Base-by-base conservation (phyloP, 2,329 filamentous ascomycete species). In the Metarhizium rileyi region DNA sequence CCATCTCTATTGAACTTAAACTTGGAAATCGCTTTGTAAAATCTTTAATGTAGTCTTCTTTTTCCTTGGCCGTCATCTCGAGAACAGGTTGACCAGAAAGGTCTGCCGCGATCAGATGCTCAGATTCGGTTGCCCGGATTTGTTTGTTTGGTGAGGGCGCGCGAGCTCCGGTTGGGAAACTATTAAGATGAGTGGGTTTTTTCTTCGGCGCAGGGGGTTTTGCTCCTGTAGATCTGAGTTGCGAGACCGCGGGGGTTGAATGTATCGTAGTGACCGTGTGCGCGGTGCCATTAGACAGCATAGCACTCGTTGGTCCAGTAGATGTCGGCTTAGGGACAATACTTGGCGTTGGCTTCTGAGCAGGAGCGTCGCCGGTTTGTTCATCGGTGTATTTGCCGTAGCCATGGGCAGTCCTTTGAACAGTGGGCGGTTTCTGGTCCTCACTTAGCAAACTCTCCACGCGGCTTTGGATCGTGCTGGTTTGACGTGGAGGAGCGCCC, bases 11-110 rank as follows among this genome's bases (percentile, higher is more conserved):
- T 9, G 88, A 80, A 50, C 83, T 84, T 51, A 97, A 70, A 63
- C 86, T 94, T 1, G 91, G 91, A 66, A 90, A 96, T 51, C 89
- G 76, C 67, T 90, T 90, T 53, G 83, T 84, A 64, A 97, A 96
- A 61, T 87, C 67, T 52, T 70, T 66, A 42, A 84, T 65, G 59
- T 84, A 84, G 57, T 90, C 86, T 43, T 82, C 80, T 61, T 74
- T 79, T 58, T 83, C 76, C 55, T 73, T 70, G 3, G 69, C 63
- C 49, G 71, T 74, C 78, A 81, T 81, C 41, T 78, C 74, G 51
- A 79, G 61, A 46, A 69, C 63, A 3, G 75, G 72, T 53, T 74
- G 71, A 1, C 69, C 74, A 1, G 72, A 70, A 28, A 77, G 60
- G 54, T 75, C 71, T 35, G 70, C 61, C 26, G 70, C 70, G 40